phyloP scores from a whole-genome alignment of 192 early-diverging fungal genomes.

The Neocallimastix lanati region DNA sequence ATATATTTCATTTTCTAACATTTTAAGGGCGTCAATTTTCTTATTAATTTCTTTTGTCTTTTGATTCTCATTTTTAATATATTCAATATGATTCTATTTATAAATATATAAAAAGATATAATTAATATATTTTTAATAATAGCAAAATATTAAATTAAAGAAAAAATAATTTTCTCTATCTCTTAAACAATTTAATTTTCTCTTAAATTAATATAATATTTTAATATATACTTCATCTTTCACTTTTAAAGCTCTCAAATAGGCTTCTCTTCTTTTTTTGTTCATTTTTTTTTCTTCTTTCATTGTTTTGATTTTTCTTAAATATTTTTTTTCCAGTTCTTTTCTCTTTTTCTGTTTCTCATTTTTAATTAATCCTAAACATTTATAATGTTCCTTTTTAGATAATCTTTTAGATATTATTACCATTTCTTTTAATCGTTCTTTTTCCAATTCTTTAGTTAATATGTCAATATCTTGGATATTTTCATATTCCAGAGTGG shows the following conservation, averaged over 20 bases:
- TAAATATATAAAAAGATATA: too few relatives aligned
- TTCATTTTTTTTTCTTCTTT: neutral
- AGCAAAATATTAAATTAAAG: too few relatives aligned
- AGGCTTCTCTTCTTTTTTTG: neutral
- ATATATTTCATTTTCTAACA: neutral
- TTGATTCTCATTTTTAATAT: neutral
- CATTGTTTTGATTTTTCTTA: neutral
- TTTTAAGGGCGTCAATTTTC: neutral
- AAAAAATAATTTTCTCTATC: too few relatives aligned
- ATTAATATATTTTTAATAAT: too few relatives aligned
- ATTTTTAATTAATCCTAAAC: neutral
- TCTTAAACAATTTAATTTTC: too few relatives aligned
- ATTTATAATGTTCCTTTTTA: neutral
- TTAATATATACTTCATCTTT: neutral
- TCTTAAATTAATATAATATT: too few relatives aligned
- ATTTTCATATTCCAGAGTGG: neutral
- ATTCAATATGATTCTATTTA: neutral
- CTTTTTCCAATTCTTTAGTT: neutral
- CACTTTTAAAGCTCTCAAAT: neutral
- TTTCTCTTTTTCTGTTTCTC: neutral
- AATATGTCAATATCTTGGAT: neutral
- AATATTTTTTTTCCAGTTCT: neutral
- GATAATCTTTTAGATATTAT: neutral
- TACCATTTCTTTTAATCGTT: neutral
- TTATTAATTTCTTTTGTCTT: neutral